A percentile compares a stretch with the other conserved stretches of the same genome.
These are phyloP conservation scores for Pseudopithomyces maydicus DNA, from an alignment of 2,329 filamentous ascomycete genomes.

Conservation along the genomic window DNA sequence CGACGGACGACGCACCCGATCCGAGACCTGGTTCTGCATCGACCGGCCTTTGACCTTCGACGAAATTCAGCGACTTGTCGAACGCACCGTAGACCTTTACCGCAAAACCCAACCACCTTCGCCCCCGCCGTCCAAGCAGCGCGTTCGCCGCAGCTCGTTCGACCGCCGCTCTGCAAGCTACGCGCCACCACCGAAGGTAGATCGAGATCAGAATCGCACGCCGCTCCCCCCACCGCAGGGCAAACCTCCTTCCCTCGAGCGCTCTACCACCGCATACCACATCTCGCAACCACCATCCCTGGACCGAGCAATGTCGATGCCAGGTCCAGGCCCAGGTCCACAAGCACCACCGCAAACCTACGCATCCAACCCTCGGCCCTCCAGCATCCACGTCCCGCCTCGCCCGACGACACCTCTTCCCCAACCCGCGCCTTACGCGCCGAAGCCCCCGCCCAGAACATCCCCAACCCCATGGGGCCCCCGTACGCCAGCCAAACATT, in stretches of 20 bases:
- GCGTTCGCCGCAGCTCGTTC: conserved; percentile 28
- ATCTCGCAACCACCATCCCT: conserved; percentile 26
- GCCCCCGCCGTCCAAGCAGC: conserved; percentile 17
- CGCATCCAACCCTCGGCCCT: conserved; percentile 17
- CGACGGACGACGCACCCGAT: conserved; percentile 36
- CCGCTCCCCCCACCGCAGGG: conserved; percentile 21
- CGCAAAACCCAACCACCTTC: conserved; percentile 27
- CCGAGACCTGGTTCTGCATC: conserved; percentile 44
- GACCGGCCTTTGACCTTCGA: conserved; percentile 40
- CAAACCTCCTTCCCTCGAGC: conserved; percentile 23
- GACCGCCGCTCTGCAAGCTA: conserved; percentile 18
- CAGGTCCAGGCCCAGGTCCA: conserved; percentile 16
- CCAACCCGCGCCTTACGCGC: conserved; percentile 9
- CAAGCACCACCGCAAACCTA: conserved; percentile 3
- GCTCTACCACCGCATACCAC: conserved; percentile 25
- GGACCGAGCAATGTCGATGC: conserved; percentile 33
- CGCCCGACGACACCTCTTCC: conserved; percentile 6
- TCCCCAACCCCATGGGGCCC: not conserved
- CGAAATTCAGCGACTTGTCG: conserved; percentile 42
- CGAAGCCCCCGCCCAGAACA: conserved; percentile 1
- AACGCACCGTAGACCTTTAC: conserved; percentile 46
- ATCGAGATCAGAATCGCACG: conserved; percentile 31
- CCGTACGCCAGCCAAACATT: conserved; percentile 3
- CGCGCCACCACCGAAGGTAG: conserved; percentile 3
- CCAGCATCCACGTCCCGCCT: conserved; percentile 22